Conservation (phyloP, 768 basidiomycete genomes). For the Crassisporium funariophilum region DNA sequence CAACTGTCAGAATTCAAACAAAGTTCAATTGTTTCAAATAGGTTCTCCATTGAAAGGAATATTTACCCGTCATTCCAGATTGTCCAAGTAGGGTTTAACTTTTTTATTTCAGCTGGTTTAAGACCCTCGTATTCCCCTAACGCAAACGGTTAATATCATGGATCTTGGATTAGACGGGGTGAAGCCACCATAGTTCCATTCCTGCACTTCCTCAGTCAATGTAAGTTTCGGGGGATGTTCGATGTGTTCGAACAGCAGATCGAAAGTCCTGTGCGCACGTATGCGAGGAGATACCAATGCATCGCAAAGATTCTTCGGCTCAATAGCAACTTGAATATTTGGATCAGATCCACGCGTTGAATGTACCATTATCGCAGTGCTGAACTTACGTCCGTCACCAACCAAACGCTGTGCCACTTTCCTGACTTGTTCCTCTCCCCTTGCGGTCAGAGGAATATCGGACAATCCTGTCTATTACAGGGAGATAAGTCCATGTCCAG, state of each 20-base stretch:
- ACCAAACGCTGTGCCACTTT: constrained; percentile 67
- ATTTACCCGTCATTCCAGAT: constrained; percentile 85
- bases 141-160: not conserved
- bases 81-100: constrained; percentile 61
- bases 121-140: constrained; percentile 86
- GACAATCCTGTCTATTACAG: constrained; percentile 72
- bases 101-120: constrained; percentile 73
- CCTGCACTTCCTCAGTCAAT: constrained; percentile 66
- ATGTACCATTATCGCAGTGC: not conserved
- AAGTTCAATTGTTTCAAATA: not conserved
- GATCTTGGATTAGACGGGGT: not conserved
- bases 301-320: constrained; percentile 75
- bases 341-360: not conserved
- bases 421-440: constrained; percentile 72
- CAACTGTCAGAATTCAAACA: constrained; percentile 52
- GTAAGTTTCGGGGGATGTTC: constrained; percentile 48
- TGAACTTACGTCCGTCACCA: constrained; percentile 71
- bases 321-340: constrained; percentile 59
- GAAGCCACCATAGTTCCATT: constrained; percentile 80
- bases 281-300: constrained; percentile 85
- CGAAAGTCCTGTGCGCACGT: constrained; percentile 85
- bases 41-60: not conserved
- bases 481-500: constrained; percentile 3
- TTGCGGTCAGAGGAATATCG: constrained; percentile 84
- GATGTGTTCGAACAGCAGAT: constrained; percentile 67